Conservation (phyloP, 179 eudicot genomes). For the Beta lomatogona region DNA sequence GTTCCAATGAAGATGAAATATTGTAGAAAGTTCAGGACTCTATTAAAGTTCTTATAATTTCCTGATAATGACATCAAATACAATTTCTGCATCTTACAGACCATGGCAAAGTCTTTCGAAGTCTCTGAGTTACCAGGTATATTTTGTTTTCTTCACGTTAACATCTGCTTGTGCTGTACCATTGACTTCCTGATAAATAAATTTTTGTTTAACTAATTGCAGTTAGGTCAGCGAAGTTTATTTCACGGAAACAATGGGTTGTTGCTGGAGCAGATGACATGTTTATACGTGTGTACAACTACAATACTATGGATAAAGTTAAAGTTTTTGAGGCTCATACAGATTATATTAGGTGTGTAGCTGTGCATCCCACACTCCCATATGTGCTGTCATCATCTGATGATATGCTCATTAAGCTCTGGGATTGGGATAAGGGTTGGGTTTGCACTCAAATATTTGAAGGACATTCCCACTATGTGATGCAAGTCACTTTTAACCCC, state of each 20-base stretch:
- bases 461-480: conserved; percentile 99
- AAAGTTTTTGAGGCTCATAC: conserved; percentile 97
- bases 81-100: conserved; percentile 42
- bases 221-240: conserved; percentile 96
- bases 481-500: conserved; percentile 99
- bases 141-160: not conserved
- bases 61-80: conserved; percentile 17
- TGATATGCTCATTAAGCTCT: conserved; percentile 99
- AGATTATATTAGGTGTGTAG: conserved; percentile 97
- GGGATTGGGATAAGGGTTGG: conserved; percentile 99
- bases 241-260: conserved; percentile 96
- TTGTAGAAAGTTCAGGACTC: not conserved
- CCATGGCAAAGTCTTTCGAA: conserved; percentile 91
- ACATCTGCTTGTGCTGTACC: not conserved
- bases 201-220: conserved; percentile 28
- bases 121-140: conserved; percentile 87
- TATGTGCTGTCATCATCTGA: conserved; percentile 94
- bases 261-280: conserved; percentile 99
- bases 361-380: conserved; percentile 97
- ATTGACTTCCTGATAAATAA: not conserved
- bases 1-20: not conserved
- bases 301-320: conserved; percentile 96
- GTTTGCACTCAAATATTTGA: conserved; percentile 92
- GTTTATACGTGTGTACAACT: conserved; percentile 93
- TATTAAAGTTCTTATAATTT: not conserved